Evolutionary conservation across 306 rosid species (phyloP), one percentile per base, ranked within the genome.

Genomic region (Inga laurina): DNA sequence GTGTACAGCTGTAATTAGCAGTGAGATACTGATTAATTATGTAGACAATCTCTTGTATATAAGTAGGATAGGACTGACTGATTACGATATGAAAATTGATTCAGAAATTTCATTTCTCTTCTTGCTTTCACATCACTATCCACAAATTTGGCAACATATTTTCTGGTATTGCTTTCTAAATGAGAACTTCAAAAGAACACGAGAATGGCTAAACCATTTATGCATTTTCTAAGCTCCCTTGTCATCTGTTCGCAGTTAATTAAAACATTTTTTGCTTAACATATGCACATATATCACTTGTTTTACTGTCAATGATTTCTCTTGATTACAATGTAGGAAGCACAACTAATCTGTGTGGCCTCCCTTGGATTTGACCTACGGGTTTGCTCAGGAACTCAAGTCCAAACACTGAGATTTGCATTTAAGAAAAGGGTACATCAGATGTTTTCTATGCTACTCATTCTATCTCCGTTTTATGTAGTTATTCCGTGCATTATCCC

Each of bases 341-440:
- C 91, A 81, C 88, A 86, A 84, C 84, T 96, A 83, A 90, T 85
- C 37, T 83, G 89, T 61, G 82, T 96, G 45, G 99, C 93, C 79
- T 93, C 98, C 76, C 91, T 96, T 80, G 99, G 99, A 75, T 90
- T 93, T 89, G 98, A 93, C 83, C 57, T 92, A 59, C 91, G 98
- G 85, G 92, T 96, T 78, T 96, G 99, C 83, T 90, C 97, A 32
- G 98, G 97, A 85, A 90, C 97, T 82, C 98, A 93, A 86, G 91
- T 96, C 74, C 97, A 92, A 87, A 92, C 97, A 21, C 87, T 96
- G 90, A 90, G 98, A 81, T 91, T 96, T 74, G 82, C 89, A 49
- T 93, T 92, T 66, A 87, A 89, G 80, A 85, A 91, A 69, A 91
- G 89, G 94, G 98, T 96, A 91, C 68, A 80, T 48, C 30, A 52